phyloP scores from a whole-genome alignment of 225 moss, liverwort and hornwort species.

The Takakia lepidozioides region DNA sequence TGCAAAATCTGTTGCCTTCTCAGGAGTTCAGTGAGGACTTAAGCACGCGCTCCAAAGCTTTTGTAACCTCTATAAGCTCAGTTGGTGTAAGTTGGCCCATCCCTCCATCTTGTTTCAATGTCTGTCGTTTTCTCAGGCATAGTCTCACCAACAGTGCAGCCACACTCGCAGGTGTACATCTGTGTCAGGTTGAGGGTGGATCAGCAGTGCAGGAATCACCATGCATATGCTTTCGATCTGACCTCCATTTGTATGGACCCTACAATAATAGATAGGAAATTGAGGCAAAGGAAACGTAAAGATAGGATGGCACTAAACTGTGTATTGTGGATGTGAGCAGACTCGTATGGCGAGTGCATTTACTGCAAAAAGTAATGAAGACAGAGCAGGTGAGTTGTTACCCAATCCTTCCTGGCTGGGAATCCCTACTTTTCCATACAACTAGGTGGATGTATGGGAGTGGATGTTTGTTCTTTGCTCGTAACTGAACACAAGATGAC shows the following conservation, averaged over 20 bases:
- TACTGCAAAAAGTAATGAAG: slow-evolving; percentile 30
- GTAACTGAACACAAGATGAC: no score
- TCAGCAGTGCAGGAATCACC: no score
- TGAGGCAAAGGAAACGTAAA: no score
- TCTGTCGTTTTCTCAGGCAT: no score
- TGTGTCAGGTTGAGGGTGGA: no score
- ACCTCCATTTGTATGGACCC: no score
- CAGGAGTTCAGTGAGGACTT: slow-evolving; percentile 94
- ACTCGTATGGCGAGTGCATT: slow-evolving; percentile 71
- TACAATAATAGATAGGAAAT: no score
- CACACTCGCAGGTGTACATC: no score
- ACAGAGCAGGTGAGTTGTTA: slow-evolving; percentile 34
- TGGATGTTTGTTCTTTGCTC: slow-evolving; percentile 1
- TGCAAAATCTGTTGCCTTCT: slow-evolving; percentile 3
- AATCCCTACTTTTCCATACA: neutral
- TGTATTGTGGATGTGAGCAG: slow-evolving; percentile 49
- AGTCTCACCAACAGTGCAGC: no score
- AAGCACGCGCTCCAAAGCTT: slow-evolving; percentile 75
- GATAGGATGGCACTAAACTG: no score
- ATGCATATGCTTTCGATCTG: no score
- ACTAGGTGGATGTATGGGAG: slow-evolving; percentile 5
- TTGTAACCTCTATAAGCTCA: slow-evolving; percentile 70
- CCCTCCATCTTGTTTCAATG: neutral
- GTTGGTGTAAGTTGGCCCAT: slow-evolving; percentile 53
- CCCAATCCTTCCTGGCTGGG: no score